phyloP scores from a whole-genome alignment of 1,284 basidiomycete genomes.

The Melampsora americana region DNA sequence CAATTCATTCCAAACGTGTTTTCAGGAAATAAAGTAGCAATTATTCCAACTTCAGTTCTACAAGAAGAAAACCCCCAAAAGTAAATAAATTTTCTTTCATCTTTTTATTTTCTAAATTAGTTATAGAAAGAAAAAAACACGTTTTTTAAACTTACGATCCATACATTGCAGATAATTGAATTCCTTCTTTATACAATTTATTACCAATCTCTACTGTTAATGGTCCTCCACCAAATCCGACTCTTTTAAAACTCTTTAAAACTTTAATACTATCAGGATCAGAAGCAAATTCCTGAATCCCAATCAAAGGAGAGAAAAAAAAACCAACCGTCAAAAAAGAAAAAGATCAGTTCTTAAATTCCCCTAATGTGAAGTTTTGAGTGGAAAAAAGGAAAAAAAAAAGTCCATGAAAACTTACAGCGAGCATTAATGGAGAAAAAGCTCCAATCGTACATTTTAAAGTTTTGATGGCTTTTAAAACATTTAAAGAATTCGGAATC shows the following conservation, averaged over 20 bases:
- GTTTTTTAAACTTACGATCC: background rate
- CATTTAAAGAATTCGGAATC: background rate
- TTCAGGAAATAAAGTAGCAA: conserved; percentile 4
- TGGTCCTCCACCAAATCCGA: conserved; percentile 13
- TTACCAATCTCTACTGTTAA: background rate
- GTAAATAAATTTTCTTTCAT: no score
- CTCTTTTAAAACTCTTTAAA: background rate
- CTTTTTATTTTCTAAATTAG: no score
- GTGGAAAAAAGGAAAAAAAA: background rate
- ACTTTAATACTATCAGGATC: background rate
- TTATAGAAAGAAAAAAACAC: no score
- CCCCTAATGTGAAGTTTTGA: background rate
- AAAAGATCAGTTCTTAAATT: background rate
- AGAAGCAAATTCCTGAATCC: conserved; percentile 2
- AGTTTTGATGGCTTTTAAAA: background rate
- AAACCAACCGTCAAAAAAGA: background rate
- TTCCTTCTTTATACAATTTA: background rate
- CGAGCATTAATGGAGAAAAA: conserved; percentile 2
- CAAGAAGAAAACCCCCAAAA: no score
- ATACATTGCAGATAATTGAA: background rate
- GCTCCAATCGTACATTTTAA: background rate
- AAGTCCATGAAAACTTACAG: background rate
- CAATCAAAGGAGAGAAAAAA: background rate
- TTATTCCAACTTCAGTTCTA: conserved; percentile 7
- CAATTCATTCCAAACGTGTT: background rate